phyloP scores from a whole-genome alignment of 1,284 basidiomycete genomes.

The Fomitopsis betulina region DNA sequence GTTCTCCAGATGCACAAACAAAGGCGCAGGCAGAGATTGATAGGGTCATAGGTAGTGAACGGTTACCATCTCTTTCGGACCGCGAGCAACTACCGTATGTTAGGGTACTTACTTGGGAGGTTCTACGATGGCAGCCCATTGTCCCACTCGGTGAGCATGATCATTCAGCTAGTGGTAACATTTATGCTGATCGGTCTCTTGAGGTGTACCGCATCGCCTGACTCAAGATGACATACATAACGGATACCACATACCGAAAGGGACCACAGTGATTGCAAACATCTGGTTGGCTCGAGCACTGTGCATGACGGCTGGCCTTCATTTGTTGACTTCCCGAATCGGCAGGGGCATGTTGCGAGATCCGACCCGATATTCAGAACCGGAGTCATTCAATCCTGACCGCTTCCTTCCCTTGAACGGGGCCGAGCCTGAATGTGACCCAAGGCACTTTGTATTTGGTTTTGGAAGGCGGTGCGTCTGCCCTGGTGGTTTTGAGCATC shows the following conservation, averaged over 20 bases:
- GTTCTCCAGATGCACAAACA: constrained; percentile 27
- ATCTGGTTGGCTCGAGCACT: constrained; percentile 12
- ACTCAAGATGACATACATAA: constrained; percentile 24
- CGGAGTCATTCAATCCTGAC: constrained; percentile 26
- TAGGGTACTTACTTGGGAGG: constrained; percentile 26
- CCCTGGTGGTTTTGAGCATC: background rate
- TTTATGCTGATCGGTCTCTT: background rate
- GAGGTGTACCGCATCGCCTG: constrained; percentile 23
- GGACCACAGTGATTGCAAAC: constrained; percentile 22
- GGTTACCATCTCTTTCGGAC: constrained; percentile 27
- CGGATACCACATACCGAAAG: constrained; percentile 27
- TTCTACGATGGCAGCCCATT: constrained; percentile 27
- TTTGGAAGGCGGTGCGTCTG: constrained; percentile 23
- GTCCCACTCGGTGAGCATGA: constrained; percentile 19
- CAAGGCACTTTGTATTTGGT: constrained; percentile 22
- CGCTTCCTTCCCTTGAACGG: constrained; percentile 19
- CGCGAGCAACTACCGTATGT: constrained; percentile 27
- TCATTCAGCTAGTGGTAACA: too few species aligned
- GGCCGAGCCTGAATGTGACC: constrained; percentile 17
- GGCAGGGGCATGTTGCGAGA: constrained; percentile 28
- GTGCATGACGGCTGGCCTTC: background rate
- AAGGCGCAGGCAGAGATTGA: constrained; percentile 31
- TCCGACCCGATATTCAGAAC: constrained; percentile 22
- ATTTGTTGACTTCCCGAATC: background rate
- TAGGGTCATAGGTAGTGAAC: constrained; percentile 23